Base-by-base conservation (phyloP, 2,329 filamentous ascomycete genomes). In the Pseudogymnoascus sp. region DNA sequence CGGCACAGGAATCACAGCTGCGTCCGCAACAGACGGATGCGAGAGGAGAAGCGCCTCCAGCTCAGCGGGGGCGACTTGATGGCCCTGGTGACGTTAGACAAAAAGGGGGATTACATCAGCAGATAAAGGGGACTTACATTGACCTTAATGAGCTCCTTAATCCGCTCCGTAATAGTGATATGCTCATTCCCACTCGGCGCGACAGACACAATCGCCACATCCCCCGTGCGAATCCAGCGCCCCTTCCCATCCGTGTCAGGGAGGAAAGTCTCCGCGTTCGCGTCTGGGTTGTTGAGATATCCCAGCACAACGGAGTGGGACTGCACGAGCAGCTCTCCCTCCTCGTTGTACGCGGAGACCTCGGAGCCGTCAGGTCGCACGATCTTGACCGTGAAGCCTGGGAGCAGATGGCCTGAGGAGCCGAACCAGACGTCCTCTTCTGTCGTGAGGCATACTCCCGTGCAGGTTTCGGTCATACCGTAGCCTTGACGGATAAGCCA, bases 261-360 rank as follows among this genome's bases (percentile, higher is more conserved):
- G 0, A 86, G 71, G 69, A 91, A 97, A 0, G 92, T 94, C 72
- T 95, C 91, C 60, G 82, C 80, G 19, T 87, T 95, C 2, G 92
- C 91, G 70, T 89, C 87, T 49, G 89, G 86, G 70, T 96, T 96
- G 76, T 95, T 89, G 61, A 96, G 77, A 68, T 97, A 97, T 0
- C 92, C 92, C 0, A 96, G 75, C 0, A 89, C 86, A 1, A 95
- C 84, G 0, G 87, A 86, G 0, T 91, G 92, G 0, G 84, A 85
- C 72, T 91, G 89, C 22, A 96, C 83, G 16, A 90, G 80, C 12
- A 97, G 81, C 74, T 97, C 92, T 36, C 92, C 92, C 0, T 88
- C 89, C 52, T 85, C 84, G 65, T 93, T 84, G 67, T 89, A 86
- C 6, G 78, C 81, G 0, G 82, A 87, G 62, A 94, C 81, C 70